Evolutionary conservation across 371 early-diverging fungal genomes (phyloP), one percentile per base, ranked within the genome.

Genomic region (Circinella umbellata): DNA sequence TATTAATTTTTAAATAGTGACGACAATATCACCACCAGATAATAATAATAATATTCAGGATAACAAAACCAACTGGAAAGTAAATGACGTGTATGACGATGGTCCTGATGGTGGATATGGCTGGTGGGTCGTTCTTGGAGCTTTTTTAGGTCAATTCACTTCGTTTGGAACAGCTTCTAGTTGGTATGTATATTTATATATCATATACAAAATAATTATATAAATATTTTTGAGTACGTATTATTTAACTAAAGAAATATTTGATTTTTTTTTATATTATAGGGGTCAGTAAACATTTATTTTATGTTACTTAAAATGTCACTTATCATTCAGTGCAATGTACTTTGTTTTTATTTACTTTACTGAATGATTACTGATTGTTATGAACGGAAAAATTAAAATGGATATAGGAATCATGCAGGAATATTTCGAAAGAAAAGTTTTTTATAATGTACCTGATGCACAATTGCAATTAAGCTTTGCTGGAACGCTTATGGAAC

Each of bases 51-150:
- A 9, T 53, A n/a, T 18, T 27, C 20, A 34, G 6, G 20, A 27
- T 10, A 57, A 18, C 14, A 47, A 63, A 47, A 17, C 18, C 6
- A 13, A 39, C 27, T 63, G 63, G 63, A n/a, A 46, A 18, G 34
- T 47, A 3, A 63, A 63, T 15, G 63, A 46, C 27, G 63, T 20
- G 15, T 63, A 63, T 63, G 69, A 69, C 15, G 63, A 54, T 46
- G 69, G 35, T 51, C 61, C 46, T 8, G 91, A 89, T 64, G 88
- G 90, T 27, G 71, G 81, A 1, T 84, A 82, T 51, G 91, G 87
- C 0, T 92, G 91, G 91, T 49, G 84, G 0, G 86, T 89, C 4
- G 89, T 89, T 10, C 63, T 80, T 0, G 81, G 88, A 3, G 82
- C 86, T 4, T 91, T 88, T 73, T 60, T 86, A 10, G 84, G 84